Percentiles rank a stretch among this genome's conserved stretches.
Conservation (phyloP, 352 stramenopile species). For the Plasmopara halstedii region DNA sequence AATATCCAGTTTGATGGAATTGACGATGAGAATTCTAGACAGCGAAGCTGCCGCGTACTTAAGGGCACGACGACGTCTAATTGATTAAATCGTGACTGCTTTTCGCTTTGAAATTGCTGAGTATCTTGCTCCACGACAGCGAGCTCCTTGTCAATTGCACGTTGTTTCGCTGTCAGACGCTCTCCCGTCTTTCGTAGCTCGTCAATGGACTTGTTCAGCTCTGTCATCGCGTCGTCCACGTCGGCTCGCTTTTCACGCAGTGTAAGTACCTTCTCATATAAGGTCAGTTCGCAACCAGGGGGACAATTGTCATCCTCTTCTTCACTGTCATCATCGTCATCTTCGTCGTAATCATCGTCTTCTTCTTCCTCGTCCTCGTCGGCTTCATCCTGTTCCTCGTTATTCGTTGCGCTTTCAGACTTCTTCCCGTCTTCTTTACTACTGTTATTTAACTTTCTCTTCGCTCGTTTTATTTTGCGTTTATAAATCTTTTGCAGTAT, state of each 20-base stretch:
- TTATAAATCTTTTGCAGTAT: constrained; percentile 88
- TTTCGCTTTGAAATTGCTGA: constrained; percentile 89
- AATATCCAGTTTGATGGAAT: constrained; percentile 32
- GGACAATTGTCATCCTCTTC: constrained; percentile 90
- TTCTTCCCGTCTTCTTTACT: constrained; percentile 32
- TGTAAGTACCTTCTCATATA: constrained; percentile 91
- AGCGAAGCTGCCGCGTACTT: constrained; percentile 65
- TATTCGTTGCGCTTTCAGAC: constrained; percentile 29
- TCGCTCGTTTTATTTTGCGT: constrained; percentile 87
- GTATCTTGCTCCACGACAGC: constrained; percentile 84
- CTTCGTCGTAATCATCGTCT: constrained; percentile 71
- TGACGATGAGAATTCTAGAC: constrained; percentile 27
- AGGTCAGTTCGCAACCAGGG: constrained; percentile 72
- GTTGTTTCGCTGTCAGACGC: constrained; percentile 73
- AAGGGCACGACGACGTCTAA: constrained; percentile 78
- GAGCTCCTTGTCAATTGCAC: constrained; percentile 90
- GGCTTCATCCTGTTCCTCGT: constrained; percentile 62
- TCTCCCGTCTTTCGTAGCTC: constrained; percentile 86
- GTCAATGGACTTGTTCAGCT: constrained; percentile 82
- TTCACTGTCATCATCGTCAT: constrained; percentile 88
- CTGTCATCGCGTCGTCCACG: constrained; percentile 82
- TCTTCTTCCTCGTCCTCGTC: constrained; percentile 73
- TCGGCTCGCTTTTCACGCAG: constrained; percentile 88
- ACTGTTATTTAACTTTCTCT: constrained; percentile 46
- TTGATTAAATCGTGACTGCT: constrained; percentile 88